Conservation (phyloP, 176 grass and related monocot genomes). For the Aegilops umbellulata region DNA sequence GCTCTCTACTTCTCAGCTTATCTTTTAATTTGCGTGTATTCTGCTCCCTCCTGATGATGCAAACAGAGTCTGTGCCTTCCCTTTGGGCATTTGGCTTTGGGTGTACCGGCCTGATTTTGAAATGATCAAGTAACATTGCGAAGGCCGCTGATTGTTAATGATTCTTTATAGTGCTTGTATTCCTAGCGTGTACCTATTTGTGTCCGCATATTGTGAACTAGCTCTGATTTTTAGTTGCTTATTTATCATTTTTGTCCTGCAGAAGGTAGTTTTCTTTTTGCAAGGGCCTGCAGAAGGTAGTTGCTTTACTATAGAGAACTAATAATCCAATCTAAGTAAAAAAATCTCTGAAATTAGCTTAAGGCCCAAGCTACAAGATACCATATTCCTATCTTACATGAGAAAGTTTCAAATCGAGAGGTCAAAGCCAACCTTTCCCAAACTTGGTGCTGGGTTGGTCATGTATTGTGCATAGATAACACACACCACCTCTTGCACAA, state of each 20-base stretch:
- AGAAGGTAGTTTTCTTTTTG: background rate
- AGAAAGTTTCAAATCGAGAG: no score
- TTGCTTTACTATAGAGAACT: background rate
- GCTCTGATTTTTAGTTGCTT: background rate
- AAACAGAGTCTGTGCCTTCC: background rate
- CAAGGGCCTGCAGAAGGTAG: background rate
- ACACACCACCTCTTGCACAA: background rate
- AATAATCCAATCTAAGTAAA: no score
- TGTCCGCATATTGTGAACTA: background rate
- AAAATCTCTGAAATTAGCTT: no score
- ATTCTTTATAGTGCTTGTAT: background rate
- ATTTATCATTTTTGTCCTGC: background rate
- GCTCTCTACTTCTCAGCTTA: background rate
- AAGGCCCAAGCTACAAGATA: no score
- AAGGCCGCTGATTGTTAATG: background rate
- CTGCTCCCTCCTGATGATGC: background rate
- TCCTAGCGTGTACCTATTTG: background rate
- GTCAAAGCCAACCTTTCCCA: no score
- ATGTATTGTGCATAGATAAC: no score
- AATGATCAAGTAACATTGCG: background rate
- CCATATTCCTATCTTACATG: no score
- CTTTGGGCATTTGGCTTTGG: background rate
- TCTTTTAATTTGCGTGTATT: background rate
- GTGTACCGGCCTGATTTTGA: background rate
- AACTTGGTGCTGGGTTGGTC: no score